Base-by-base conservation (phyloP, 306 rosid species). In the Medicago arabica region DNA sequence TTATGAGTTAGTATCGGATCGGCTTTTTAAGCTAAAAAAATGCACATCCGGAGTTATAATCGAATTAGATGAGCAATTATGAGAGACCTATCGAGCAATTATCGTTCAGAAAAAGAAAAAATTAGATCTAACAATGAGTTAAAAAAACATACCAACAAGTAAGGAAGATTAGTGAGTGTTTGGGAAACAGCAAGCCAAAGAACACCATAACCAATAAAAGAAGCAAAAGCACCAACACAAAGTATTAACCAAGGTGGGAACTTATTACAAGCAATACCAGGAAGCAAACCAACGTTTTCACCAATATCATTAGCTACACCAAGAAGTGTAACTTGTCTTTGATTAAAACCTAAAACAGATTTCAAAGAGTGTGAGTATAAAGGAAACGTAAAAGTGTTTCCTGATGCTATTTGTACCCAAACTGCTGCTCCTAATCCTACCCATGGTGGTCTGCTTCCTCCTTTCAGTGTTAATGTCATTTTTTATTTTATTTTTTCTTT, bases 241-340 rank as follows among this genome's bases (percentile, higher is more conserved):
- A 92, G 90, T 23, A 89, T 69, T 1, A 87, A 25, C 96, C 92
- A 92, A 25, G 96, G 96, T 0, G 97, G 90, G 72, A 92, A 82
- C 88, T 71, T 92, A 83, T 92, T 90, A 78, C 87, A 89, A 53
- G 87, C 96, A 47, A 92, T 46, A 3, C 97, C 97, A 0, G 96
- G 97, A 8, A 92, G 65, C 2, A 92, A 64, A 40, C 97, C 89
- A 31, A 92, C 87, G 76, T 85, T 92, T 67, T 92, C 97, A 0
- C 97, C 97, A 53, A 92, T 75, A 69, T 92, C 96, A 60, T 84
- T 88, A 46, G 93, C 96, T 2, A 92, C 96, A 3, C 96, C 97
- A 19, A 92, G 91, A 43, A 88, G 80, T 0, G 97, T 81, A n/a
- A 92, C 81, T 78, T 89, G 92, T 8, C 77, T 87, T 75, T 92